A percentile compares a stretch with the other conserved stretches of the same genome.
Conservation (phyloP, 2,329 filamentous ascomycete genomes). For the Pseudogymnoascus sp. region DNA sequence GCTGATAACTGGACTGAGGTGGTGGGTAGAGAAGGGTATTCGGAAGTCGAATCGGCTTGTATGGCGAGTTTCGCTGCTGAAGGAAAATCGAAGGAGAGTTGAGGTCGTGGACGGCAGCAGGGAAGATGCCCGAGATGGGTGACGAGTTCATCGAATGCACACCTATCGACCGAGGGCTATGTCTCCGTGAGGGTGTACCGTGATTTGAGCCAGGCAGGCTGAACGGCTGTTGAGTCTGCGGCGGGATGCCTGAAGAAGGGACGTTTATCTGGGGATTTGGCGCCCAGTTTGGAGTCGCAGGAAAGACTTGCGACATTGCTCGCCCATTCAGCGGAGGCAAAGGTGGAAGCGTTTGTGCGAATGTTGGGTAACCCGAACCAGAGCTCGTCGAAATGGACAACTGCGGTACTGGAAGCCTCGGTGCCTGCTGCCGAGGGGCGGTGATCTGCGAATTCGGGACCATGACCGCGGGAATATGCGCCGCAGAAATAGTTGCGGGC, state of each 20-base stretch:
- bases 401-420: slow-evolving; percentile 61
- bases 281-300: slow-evolving; percentile 43
- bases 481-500: slow-evolving; percentile 21
- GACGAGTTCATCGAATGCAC: slow-evolving; percentile 30
- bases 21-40: slow-evolving; percentile 87
- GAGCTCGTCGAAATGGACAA: slow-evolving; percentile 41
- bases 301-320: slow-evolving; percentile 73
- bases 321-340: slow-evolving; percentile 32
- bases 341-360: slow-evolving; percentile 22
- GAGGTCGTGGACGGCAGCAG: slow-evolving; percentile 43
- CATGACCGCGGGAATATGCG: slow-evolving; percentile 12
- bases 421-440: slow-evolving; percentile 28
- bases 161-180: slow-evolving; percentile 26
- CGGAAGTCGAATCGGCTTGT: slow-evolving; percentile 81
- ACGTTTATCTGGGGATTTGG: slow-evolving; percentile 33
- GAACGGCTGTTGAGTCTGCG: slow-evolving; percentile 14
- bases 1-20: slow-evolving; percentile 68
- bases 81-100: slow-evolving; percentile 77
- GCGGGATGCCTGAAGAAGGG: slow-evolving; percentile 20
- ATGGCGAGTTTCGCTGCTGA: slow-evolving; percentile 82
- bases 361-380: slow-evolving; percentile 18
- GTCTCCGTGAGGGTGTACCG: slow-evolving; percentile 29
- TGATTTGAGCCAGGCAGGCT: slow-evolving; percentile 16
- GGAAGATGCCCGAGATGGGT: slow-evolving; percentile 27
- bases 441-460: slow-evolving; percentile 13